Percentiles rank a stretch among this genome's conserved stretches.
Evolutionary conservation across 371 early-diverging fungal genomes (phyloP).

Genomic region (Mucor indicus): DNA sequence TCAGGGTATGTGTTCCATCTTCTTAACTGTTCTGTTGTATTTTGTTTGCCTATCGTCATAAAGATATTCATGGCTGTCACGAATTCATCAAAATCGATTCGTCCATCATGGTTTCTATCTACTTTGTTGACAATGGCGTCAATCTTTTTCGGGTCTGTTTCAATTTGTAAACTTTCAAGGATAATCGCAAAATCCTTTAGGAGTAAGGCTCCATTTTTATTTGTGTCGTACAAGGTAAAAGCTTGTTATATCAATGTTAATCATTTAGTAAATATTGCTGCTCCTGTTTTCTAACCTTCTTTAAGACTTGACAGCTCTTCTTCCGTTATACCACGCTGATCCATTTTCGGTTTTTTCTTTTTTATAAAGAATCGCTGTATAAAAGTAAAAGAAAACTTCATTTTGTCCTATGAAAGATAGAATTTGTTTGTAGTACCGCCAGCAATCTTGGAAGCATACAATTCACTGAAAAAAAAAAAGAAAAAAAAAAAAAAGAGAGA

Average conservation of each 20-base stretch:
- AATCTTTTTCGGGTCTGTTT: slow-evolving; percentile 1
- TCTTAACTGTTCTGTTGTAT: too few species aligned
- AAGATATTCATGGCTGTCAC: slow-evolving; percentile 56
- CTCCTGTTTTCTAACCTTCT: slow-evolving; percentile 10
- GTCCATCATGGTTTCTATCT: slow-evolving; percentile 36
- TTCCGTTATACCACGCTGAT: slow-evolving; percentile 2
- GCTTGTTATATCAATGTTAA: slow-evolving; percentile 10
- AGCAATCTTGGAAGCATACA: neutral
- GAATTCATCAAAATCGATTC: slow-evolving; percentile 71
- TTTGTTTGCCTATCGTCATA: too few species aligned
- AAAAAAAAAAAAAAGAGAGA: neutral
- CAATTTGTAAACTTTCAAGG: slow-evolving; percentile 18
- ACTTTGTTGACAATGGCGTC: slow-evolving; percentile 1
- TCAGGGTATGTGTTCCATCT: slow-evolving; percentile 10
- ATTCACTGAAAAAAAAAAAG: neutral
- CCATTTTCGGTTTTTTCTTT: neutral
- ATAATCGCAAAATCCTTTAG: slow-evolving; percentile 10
- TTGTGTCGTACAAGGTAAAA: slow-evolving; percentile 24
- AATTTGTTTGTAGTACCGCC: neutral
- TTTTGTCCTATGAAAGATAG: neutral
- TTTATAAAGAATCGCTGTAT: neutral
- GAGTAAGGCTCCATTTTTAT: slow-evolving; percentile 19
- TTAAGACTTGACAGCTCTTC: slow-evolving; percentile 22
- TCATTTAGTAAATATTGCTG: neutral
- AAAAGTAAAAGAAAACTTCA: slow-evolving; percentile 8